These are phyloP conservation scores for Botrytis squamosa DNA, from an alignment of 2,329 filamentous ascomycete species.

Conservation along the genomic window DNA sequence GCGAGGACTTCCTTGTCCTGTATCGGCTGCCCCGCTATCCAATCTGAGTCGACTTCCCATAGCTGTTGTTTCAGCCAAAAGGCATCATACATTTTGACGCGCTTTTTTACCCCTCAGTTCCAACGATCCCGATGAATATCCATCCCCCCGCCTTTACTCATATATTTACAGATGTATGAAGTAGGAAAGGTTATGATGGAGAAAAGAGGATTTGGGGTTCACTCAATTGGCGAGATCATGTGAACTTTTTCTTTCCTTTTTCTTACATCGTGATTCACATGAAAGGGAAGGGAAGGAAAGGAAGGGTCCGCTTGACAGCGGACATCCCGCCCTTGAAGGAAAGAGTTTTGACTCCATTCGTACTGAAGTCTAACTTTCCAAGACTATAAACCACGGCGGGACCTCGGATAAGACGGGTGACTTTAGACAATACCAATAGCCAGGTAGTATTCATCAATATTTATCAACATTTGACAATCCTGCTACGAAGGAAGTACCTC, in stretches of 20 bases:
- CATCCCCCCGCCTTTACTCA: background rate
- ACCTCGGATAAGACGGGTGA: background rate
- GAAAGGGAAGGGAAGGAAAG: background rate
- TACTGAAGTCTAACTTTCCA: background rate
- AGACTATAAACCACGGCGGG: background rate
- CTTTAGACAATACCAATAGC: background rate
- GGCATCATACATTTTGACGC: slow-evolving; percentile 4
- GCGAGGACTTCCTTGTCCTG: slow-evolving; percentile 6
- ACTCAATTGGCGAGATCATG: slow-evolving; percentile 1
- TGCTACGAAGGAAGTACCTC: background rate
- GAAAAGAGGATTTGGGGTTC: background rate
- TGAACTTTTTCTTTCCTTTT: background rate
- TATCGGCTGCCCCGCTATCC: slow-evolving; percentile 19
- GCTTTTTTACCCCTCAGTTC: slow-evolving; percentile 6
- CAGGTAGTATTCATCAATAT: background rate
- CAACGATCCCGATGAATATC: slow-evolving; percentile 1
- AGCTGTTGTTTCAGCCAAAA: slow-evolving; percentile 13
- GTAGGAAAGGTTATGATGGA: background rate
- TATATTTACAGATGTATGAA: background rate
- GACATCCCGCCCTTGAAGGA: slow-evolving; percentile 6
- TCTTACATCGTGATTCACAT: background rate
- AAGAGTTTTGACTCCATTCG: background rate
- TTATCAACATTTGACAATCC: background rate
- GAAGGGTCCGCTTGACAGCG: background rate
- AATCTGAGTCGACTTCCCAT: slow-evolving; percentile 18